These are phyloP conservation scores for apple (Malus domestica) DNA, from an alignment of 306 rosid species.

Conservation along the genomic window DNA sequence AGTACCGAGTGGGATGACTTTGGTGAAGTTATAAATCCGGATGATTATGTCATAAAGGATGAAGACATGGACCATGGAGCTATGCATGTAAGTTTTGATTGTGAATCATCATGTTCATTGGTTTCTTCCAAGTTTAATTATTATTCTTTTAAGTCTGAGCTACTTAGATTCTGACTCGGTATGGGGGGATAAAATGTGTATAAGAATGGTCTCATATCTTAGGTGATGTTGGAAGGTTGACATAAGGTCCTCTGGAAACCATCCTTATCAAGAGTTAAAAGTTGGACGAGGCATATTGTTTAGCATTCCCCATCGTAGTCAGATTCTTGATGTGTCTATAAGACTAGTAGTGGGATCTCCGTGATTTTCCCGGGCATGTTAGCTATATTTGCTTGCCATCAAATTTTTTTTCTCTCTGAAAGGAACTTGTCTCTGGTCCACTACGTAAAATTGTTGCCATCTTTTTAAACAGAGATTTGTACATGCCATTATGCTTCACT, in stretches of 20 bases:
- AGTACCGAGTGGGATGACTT: constrained; percentile 87
- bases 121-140: background rate
- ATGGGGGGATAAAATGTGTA: background rate
- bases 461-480: background rate
- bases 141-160: background rate
- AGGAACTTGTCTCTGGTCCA: background rate
- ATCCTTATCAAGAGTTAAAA: background rate
- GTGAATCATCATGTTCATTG: constrained; percentile 9
- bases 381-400: background rate
- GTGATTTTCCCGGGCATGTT: background rate
- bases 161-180: background rate
- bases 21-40: constrained; percentile 98
- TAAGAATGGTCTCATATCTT: background rate
- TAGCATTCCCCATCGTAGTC: background rate
- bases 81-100: constrained; percentile 47
- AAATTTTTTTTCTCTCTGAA: background rate
- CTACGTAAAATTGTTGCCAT: background rate
- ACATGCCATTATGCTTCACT: background rate
- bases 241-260: background rate
- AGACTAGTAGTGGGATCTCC: background rate
- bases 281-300: background rate
- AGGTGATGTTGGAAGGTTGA: background rate
- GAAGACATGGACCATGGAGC: constrained; percentile 78
- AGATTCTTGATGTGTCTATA: background rate
- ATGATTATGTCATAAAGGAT: constrained; percentile 88